Evolutionary conservation across 1,139 yeast genomes (phyloP).

Genomic region (Meyerozyma carpophila): DNA sequence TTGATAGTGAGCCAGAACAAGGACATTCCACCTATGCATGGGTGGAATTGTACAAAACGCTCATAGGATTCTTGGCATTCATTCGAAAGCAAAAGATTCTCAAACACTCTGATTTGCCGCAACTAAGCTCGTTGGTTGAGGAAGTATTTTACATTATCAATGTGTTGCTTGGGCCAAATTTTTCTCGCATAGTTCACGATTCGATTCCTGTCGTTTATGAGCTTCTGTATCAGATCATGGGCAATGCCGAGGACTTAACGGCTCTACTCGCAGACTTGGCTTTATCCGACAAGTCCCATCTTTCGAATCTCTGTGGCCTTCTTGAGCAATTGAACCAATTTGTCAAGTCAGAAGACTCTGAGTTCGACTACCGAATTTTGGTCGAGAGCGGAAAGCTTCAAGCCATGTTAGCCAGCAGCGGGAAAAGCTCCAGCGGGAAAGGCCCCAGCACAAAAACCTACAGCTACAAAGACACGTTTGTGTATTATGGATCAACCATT

Average conservation of each 20-base stretch:
- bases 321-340: not conserved
- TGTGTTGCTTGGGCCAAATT: not conserved
- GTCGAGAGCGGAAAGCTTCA: not conserved
- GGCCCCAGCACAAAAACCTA: not conserved
- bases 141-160: not conserved
- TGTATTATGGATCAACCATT: not conserved
- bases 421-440: not conserved
- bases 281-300: not conserved
- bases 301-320: not conserved
- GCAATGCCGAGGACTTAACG: not conserved
- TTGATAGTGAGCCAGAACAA: constrained; percentile 4
- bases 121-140: not conserved
- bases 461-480: constrained; percentile 1
- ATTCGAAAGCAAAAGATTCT: not conserved
- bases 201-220: not conserved
- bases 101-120: not conserved
- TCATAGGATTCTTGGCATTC: not conserved
- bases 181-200: not conserved
- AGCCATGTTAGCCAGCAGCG: not conserved
- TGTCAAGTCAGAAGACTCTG: not conserved
- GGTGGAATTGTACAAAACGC: constrained; percentile 1
- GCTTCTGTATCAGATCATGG: constrained; percentile 1
- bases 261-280: not conserved
- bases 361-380: not conserved
- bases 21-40: not conserved